Percentiles rank a stretch among this genome's conserved stretches.
These are phyloP conservation scores for Wallacemonas sp. DNA, from an alignment of 208 protist species.

Conservation along the genomic window DNA sequence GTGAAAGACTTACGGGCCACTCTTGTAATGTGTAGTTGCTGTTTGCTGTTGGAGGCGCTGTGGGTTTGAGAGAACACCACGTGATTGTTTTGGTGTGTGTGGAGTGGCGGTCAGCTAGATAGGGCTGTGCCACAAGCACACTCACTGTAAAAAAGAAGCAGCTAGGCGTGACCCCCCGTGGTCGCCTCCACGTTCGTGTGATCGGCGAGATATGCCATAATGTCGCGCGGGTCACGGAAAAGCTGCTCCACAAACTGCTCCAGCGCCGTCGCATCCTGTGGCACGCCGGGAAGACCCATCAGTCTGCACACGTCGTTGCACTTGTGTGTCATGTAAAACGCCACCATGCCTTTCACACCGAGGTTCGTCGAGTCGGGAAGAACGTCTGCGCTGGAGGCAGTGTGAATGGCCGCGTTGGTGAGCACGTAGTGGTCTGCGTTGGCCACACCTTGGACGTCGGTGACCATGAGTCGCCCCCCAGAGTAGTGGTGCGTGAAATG, in stretches of 20 bases:
- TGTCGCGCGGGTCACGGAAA: background rate
- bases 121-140: no score
- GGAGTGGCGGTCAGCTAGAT: no score
- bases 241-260: background rate
- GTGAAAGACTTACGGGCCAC: no score
- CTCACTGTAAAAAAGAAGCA: no score
- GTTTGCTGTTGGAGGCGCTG: no score
- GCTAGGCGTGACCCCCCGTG: no score
- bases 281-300: background rate
- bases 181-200: constrained; percentile 4
- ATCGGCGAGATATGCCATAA: background rate
- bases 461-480: background rate
- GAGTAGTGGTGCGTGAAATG: background rate
- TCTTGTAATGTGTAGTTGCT: no score
- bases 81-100: no score
- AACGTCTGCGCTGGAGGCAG: background rate
- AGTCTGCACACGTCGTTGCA: constrained; percentile 2
- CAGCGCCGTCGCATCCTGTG: background rate
- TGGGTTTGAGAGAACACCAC: no score
- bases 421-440: background rate
- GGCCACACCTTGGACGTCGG: background rate
- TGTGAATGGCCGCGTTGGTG: background rate
- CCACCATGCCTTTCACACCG: background rate
- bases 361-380: background rate
- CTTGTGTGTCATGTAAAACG: constrained; percentile 8